Evolutionary conservation across 495 filamentous ascomycete species (phyloP).

Genomic region (Letharia lupina): DNA sequence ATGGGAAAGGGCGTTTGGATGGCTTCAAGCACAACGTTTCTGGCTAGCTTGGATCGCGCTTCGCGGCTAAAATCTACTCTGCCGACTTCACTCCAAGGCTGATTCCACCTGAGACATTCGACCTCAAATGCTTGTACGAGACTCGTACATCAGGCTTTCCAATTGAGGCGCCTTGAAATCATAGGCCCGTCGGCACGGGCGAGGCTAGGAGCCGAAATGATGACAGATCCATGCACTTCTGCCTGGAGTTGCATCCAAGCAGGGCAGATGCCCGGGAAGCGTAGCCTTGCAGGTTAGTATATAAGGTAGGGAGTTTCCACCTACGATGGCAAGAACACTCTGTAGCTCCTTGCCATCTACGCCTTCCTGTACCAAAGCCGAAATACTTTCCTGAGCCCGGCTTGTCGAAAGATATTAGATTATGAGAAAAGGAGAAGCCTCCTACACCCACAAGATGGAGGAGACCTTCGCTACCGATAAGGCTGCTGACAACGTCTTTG

Average conservation of each 20-base stretch:
- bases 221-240: not conserved
- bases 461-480: not conserved
- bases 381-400: not conserved
- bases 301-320: not conserved
- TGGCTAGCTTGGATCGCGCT: not conserved
- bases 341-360: not conserved
- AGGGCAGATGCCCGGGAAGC: not conserved
- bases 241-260: not conserved
- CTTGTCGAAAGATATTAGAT: not conserved
- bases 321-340: not conserved
- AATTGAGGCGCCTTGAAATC: not conserved
- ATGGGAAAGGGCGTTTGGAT: not conserved
- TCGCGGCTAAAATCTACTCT: not conserved
- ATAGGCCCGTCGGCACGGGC: not conserved
- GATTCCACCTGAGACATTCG: too few species aligned
- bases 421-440: slow-evolving; percentile 6
- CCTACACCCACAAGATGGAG: slow-evolving; percentile 1
- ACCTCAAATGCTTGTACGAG: too few species aligned
- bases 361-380: not conserved
- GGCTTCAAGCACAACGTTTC: slow-evolving; percentile 3
- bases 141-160: too few species aligned
- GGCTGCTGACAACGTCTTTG: slow-evolving; percentile 12
- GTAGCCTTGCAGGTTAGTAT: not conserved
- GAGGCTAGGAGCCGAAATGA: not conserved
- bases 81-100: not conserved